Base-by-base conservation (phyloP, 1,139 yeast genomes). In the Zygoascus sp. region DNA sequence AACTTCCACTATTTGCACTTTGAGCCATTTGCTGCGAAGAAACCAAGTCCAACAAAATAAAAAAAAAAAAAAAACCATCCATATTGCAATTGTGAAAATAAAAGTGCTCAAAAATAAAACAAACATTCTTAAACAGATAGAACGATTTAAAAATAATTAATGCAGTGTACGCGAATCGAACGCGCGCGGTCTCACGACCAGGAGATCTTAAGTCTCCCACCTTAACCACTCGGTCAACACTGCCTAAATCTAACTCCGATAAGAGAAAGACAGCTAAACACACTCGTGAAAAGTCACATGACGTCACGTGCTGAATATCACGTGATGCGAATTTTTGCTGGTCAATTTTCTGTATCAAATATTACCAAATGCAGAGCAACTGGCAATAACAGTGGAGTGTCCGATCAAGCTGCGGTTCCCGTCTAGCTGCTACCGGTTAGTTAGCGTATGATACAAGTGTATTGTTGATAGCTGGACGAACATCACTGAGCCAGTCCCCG, bases 181-280 rank as follows among this genome's bases (percentile, higher is more conserved):
- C 45, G 45, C 45, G 45, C 45, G 45, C 45, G 45, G 45, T 42
- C 45, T 35, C 32, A 35, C 39, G 45, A 42, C 45, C 45, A 42
- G 45, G 40, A 42, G 45, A 42, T 42, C 45, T 42, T 42, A 42
- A 42, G 45, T 42, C 45, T 42, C 32, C 45, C 45, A 34, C 45
- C 45, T 42, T 42, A 42, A 42, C 45, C 45, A 42, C 45, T 42
- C 45, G 45, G 45, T 34, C 45, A 42, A 35, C 45, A 36, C 45
- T 42, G 45, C 45, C 27, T 22, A 32, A 41, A 41, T 25, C 11
- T 30, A 30, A 30, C 17, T 30, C 34, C 28, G 28, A 10, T 25
- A 3, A 10, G n/a, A 10, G 9, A 10, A 10, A 3, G 28, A 3
- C 28, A 6, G 9, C 4, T 25, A 25, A 10, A 7, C 28, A 3